phyloP scores from a whole-genome alignment of 2,329 filamentous ascomycete genomes.

The Phialophora tarda region DNA sequence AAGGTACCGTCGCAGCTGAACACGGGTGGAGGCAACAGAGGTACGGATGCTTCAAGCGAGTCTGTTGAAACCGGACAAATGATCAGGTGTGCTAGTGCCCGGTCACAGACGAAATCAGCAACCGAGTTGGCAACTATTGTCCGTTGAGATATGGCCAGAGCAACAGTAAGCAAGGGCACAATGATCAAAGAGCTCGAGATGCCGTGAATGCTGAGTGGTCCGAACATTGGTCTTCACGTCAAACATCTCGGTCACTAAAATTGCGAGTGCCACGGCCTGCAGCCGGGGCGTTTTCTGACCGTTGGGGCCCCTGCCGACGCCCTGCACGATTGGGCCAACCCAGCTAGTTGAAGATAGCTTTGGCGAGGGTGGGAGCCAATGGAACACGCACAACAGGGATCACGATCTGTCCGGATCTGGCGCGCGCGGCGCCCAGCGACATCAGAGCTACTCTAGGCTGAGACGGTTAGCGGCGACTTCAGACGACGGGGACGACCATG shows the following conservation, averaged over 20 bases:
- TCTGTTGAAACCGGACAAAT: neutral
- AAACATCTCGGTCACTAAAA: slow-evolving; percentile 32
- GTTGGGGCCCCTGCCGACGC: slow-evolving; percentile 30
- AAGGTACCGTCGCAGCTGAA: slow-evolving; percentile 1
- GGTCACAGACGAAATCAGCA: neutral
- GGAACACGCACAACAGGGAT: slow-evolving; percentile 5
- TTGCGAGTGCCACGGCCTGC: slow-evolving; percentile 34
- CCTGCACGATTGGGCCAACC: slow-evolving; percentile 14
- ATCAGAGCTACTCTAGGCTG: slow-evolving; percentile 19
- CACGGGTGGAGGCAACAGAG: neutral
- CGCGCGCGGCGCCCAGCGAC: slow-evolving; percentile 19
- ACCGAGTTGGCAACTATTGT: slow-evolving; percentile 1
- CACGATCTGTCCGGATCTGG: slow-evolving; percentile 31
- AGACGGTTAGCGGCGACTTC: slow-evolving; percentile 28
- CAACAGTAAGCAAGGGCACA: slow-evolving; percentile 1
- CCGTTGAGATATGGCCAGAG: neutral
- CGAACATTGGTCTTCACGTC: slow-evolving; percentile 33
- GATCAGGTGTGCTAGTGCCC: neutral
- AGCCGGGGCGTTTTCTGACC: slow-evolving; percentile 36
- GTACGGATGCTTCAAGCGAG: neutral
- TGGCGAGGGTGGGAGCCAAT: slow-evolving; percentile 23
- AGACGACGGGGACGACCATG: slow-evolving; percentile 24
- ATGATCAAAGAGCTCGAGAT: slow-evolving; percentile 11
- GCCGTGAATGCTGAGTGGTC: slow-evolving; percentile 23
- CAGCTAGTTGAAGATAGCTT: slow-evolving; percentile 19